phyloP scores from a whole-genome alignment of 805 yeast genomes.

The Osmozyma mogii region DNA sequence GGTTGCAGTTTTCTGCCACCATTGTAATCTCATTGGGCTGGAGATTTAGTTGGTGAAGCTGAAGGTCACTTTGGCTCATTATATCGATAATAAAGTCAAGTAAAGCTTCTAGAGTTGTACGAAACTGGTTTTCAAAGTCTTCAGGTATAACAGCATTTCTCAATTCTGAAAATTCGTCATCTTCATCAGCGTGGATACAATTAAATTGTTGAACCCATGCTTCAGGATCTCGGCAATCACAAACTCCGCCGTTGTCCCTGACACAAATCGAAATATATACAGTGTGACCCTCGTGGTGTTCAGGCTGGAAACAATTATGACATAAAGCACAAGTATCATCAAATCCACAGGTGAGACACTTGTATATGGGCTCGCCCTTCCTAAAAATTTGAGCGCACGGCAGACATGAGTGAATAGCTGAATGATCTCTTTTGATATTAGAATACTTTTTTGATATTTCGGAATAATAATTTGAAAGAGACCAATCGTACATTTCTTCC shows the following conservation, averaged over 20 bases:
- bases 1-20: too few relatives aligned
- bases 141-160: conserved; percentile 27
- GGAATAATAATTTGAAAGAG: conserved; percentile 21
- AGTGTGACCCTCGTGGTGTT: conserved; percentile 65
- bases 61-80: conserved; percentile 40
- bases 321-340: conserved; percentile 86
- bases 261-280: conserved; percentile 57
- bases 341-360: conserved; percentile 67
- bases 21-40: too few relatives aligned
- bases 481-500: conserved; percentile 20
- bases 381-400: conserved; percentile 69
- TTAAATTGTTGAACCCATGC: conserved; percentile 57
- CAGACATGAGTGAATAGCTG: conserved; percentile 27
- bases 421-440: conserved; percentile 15
- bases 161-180: conserved; percentile 7
- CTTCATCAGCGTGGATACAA: conserved; percentile 34
- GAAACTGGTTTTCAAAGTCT: conserved; percentile 32
- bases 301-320: conserved; percentile 61
- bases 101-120: conserved; percentile 35
- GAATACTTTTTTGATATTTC: conserved; percentile 5
- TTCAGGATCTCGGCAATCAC: conserved; percentile 87
- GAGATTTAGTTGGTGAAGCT: conserved; percentile 24
- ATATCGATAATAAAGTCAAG: conserved; percentile 60
- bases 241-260: conserved; percentile 69
- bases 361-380: conserved; percentile 74